Conservation (phyloP, 2,329 filamentous ascomycete genomes). For the Ceratocystis variospora region DNA sequence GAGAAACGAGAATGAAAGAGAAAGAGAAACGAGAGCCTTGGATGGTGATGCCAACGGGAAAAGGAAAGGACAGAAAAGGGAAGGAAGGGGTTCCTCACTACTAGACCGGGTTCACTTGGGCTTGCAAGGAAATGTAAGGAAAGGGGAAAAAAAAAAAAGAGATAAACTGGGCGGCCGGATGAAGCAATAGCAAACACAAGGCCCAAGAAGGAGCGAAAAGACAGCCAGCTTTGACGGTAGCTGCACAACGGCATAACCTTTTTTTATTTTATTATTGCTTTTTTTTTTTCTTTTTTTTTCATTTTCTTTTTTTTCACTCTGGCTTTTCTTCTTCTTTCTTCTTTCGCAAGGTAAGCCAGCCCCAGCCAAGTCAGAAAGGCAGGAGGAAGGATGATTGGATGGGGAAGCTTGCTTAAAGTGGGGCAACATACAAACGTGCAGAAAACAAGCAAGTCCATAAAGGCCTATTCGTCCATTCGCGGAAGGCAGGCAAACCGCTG, state of each 20-base stretch:
- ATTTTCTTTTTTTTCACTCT: background rate
- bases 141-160: background rate
- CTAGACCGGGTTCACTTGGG: too few relatives aligned
- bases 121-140: background rate
- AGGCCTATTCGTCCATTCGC: background rate
- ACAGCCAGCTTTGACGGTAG: background rate
- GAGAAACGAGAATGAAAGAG: background rate
- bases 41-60: background rate
- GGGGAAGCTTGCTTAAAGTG: conserved; percentile 2
- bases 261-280: background rate
- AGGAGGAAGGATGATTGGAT: background rate
- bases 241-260: background rate
- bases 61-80: conserved; percentile 2
- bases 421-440: background rate
- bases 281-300: background rate
- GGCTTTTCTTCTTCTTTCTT: background rate
- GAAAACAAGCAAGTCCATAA: background rate
- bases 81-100: background rate
- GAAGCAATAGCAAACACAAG: conserved; percentile 1
- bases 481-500: background rate
- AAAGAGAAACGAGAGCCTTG: background rate
- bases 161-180: conserved; percentile 4
- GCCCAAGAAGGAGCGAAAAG: conserved; percentile 1
- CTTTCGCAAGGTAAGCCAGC: background rate
- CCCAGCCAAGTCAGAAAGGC: background rate